Base-by-base conservation (phyloP, 164 flowering plant genomes). In the Buxus sempervirens region DNA sequence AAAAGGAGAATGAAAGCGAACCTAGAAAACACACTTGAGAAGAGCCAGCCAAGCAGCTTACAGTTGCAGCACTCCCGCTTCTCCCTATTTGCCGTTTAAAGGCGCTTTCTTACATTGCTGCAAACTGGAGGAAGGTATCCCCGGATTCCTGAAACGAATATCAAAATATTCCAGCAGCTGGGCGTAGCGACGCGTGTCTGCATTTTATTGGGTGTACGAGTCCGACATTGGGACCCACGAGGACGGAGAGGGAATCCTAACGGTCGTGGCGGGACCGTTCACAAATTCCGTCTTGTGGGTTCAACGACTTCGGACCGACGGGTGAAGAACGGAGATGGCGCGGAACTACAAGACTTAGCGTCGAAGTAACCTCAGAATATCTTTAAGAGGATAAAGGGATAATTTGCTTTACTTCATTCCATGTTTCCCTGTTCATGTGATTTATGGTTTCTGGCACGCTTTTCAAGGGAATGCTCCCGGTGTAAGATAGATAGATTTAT, bases 1-100 rank as follows among this genome's bases (percentile, higher is more conserved):
- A 54, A 53, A n/a, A n/a, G n/a, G n/a, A n/a, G n/a, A n/a, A n/a
- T n/a, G 53, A 49, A 42, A n/a, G n/a, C n/a, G 26, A 54, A 49
- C 56, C 62, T 57, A 66, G 70, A 22, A 60, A 77, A 20, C 41
- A 63, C 66, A 65, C 61, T 72, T 49, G 58, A 51, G 70, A 53
- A 45, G 68, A 70, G 75, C 57, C 32, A 66, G 53, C 23, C 58
- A 19, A 61, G 48, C 42, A 27, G 42, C 16, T n/a, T 15, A 45
- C 51, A 1, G 12, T 12, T 20, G 60, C 66, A 32, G 68, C 54
- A 73, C 72, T 80, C 82, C 80, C 78, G 74, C 82, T 77, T 73
- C 69, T 58, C 63, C 65, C 69, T 32, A 54, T 41, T 45, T 38
- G 28, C 70, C 62, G 26, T 74, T 74, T 71, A 60, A 77, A 74